Evolutionary conservation across 2,329 filamentous ascomycete species (phyloP), one percentile per base, ranked within the genome.

Genomic region (Chaetomium sp.): DNA sequence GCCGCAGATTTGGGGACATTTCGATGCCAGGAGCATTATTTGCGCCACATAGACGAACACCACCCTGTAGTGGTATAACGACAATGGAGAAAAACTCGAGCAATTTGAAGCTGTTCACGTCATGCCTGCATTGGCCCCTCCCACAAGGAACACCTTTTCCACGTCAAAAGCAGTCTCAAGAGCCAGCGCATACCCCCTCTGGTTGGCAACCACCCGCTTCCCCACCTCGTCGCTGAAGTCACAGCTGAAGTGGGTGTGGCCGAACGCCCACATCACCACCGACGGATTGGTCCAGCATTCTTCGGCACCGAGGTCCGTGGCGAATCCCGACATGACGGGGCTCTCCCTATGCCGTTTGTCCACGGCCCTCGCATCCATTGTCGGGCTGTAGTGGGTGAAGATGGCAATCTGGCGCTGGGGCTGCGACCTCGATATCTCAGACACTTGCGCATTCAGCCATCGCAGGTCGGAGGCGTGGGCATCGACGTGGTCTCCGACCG

Each of bases 201-300:
- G 61, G 19, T 64, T 62, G 11, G 58, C 51, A 46, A 41, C 55
- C 32, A 59, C 49, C 45, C 55, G 50, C 27, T 55, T 55, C 43
- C 53, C 53, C 0, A 14, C 12, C 40, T 44, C 51, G 14, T 58
- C 68, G 6, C 55, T 35, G 53, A 70, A 73, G 40, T 71, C 67
- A 61, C 72, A 75, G 53, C 72, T 75, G 52, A 67, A 75, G 60
- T 77, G 74, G 8, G 74, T 78, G 54, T 78, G 75, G 0, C 75
- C 74, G 64, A 77, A 78, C 3, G 70, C 75, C 75, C 74, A 78
- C 0, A 75, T 32, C 57, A 65, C 69, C 5, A 76, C 72, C 2
- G 47, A 56, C 1, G 14, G 32, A 36, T 56, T 69, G 4, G 8
- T 63, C 66, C 69, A 77, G 59, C 70, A 75, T 1, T n/a, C 5